Percentiles rank a stretch among this genome's conserved stretches.
These are phyloP conservation scores for Vinca minor DNA, from an alignment of 257 asterid species.

Conservation along the genomic window DNA sequence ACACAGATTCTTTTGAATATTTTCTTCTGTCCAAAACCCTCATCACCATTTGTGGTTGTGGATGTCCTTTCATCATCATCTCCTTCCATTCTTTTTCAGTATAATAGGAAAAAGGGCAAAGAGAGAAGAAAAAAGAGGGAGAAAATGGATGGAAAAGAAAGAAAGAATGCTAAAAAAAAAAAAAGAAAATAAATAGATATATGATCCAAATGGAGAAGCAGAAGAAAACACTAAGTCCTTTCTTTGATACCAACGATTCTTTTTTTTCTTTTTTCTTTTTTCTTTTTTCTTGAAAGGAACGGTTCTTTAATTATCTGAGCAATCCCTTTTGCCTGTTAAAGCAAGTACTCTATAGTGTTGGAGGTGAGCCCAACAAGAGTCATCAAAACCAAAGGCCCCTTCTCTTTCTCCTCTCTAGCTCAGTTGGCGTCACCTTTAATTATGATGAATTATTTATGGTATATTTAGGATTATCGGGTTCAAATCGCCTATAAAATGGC, in stretches of 20 bases:
- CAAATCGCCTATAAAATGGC: no score
- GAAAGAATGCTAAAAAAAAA: not conserved
- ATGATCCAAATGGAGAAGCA: slow-evolving; percentile 16
- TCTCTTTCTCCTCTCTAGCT: not conserved
- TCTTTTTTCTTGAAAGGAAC: no score
- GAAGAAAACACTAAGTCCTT: slow-evolving; percentile 3
- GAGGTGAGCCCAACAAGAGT: slow-evolving; percentile 38
- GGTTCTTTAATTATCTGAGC: no score
- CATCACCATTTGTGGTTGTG: slow-evolving; percentile 5
- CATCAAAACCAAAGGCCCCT: not conserved
- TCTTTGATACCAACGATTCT: slow-evolving; percentile 12
- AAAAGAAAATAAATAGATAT: not conserved
- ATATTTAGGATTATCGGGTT: no score
- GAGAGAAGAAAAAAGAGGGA: not conserved
- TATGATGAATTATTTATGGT: no score
- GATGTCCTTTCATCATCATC: slow-evolving; percentile 13
- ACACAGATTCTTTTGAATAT: slow-evolving; percentile 54
- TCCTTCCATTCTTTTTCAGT: slow-evolving; percentile 12
- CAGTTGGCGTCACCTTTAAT: no score
- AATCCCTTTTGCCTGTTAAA: slow-evolving; percentile 33
- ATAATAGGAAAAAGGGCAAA: not conserved
- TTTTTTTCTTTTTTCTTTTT: no score
- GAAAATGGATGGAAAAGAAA: not conserved
- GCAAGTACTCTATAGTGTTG: slow-evolving; percentile 26
- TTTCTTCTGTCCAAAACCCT: slow-evolving; percentile 7